Conservation (phyloP, 371 early-diverging fungal species). For the Blakeslea trispora region DNA sequence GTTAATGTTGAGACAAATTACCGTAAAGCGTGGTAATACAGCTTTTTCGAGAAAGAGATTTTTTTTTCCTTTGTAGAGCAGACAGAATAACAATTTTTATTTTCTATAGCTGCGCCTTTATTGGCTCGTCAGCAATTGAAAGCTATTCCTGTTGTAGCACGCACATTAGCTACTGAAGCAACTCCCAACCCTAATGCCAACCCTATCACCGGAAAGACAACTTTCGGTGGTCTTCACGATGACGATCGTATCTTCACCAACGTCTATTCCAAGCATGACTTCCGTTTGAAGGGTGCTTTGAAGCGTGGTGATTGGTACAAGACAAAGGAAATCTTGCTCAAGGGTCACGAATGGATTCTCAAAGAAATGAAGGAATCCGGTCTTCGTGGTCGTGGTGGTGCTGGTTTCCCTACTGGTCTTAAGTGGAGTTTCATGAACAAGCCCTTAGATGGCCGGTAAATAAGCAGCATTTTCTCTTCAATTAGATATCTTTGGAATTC, state of each 20-base stretch:
- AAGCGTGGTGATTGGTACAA: conserved; percentile 98
- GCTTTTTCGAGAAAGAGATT: conserved; percentile 6
- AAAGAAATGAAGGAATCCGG: conserved; percentile 96
- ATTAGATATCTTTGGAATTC: background rate
- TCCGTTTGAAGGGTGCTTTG: conserved; percentile 82
- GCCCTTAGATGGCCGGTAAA: conserved; percentile 79
- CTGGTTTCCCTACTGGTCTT: conserved; percentile 96
- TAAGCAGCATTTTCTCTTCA: background rate
- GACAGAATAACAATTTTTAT: background rate
- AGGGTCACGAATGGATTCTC: conserved; percentile 97
- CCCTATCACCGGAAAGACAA: conserved; percentile 52
- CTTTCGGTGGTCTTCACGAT: conserved; percentile 82
- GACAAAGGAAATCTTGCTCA: conserved; percentile 95
- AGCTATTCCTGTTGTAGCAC: conserved; percentile 35
- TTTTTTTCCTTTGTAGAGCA: background rate
- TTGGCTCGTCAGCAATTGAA: conserved; percentile 29
- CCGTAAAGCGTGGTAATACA: conserved; percentile 45
- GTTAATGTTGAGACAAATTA: conserved; percentile 47
- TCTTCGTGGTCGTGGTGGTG: conserved; percentile 96
- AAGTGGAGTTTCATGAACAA: conserved; percentile 99
- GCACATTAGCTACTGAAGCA: conserved; percentile 50
- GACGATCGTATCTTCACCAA: conserved; percentile 98
- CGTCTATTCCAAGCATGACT: conserved; percentile 92
- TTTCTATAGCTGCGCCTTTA: conserved; percentile 15
- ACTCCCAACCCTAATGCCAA: conserved; percentile 51